A percentile compares a stretch with the other conserved stretches of the same genome.
These are phyloP conservation scores for Akanthomyces uredinophilus DNA, from an alignment of 2,329 filamentous ascomycete genomes.

Conservation along the genomic window DNA sequence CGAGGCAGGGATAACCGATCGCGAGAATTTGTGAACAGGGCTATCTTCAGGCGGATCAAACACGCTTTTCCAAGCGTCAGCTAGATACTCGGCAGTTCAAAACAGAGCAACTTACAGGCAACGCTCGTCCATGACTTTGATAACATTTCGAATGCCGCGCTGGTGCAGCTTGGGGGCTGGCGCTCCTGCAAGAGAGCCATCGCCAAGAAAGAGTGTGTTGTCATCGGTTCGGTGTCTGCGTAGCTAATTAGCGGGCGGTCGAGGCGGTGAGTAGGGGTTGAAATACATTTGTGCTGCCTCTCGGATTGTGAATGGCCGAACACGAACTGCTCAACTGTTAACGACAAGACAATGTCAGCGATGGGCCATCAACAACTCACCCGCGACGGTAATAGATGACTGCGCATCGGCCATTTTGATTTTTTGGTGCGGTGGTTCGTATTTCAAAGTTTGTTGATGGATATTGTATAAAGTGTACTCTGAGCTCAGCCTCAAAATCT, in stretches of 20 bases:
- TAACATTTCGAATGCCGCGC: conserved; percentile 82
- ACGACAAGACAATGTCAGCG: conserved; percentile 16
- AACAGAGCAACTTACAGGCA: conserved; percentile 68
- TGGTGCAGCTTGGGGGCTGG: conserved; percentile 80
- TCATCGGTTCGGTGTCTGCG: conserved; percentile 66
- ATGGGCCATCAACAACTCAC: conserved; percentile 31
- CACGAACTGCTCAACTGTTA: conserved; percentile 50
- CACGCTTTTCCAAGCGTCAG: conserved; percentile 53
- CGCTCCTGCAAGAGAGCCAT: conserved; percentile 85
- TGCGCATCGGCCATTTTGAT: conserved; percentile 18
- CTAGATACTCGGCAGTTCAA: neutral
- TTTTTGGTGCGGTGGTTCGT: neutral
- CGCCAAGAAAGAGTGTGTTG: conserved; percentile 86
- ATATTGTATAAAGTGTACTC: neutral
- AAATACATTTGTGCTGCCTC: conserved; percentile 85
- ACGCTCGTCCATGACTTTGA: conserved; percentile 94
- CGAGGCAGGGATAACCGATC: conserved; percentile 73
- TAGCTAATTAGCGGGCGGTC: conserved; percentile 16
- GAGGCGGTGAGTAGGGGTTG: neutral
- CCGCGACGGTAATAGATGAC: conserved; percentile 56
- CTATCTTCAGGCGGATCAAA: conserved; percentile 97
- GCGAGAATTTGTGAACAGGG: conserved; percentile 80
- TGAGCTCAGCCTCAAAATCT: neutral
- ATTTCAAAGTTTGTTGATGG: neutral
- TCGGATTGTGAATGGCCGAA: conserved; percentile 73